These are phyloP conservation scores for Alternaria consortialis DNA, from an alignment of 2,329 filamentous ascomycete species.

Conservation along the genomic window DNA sequence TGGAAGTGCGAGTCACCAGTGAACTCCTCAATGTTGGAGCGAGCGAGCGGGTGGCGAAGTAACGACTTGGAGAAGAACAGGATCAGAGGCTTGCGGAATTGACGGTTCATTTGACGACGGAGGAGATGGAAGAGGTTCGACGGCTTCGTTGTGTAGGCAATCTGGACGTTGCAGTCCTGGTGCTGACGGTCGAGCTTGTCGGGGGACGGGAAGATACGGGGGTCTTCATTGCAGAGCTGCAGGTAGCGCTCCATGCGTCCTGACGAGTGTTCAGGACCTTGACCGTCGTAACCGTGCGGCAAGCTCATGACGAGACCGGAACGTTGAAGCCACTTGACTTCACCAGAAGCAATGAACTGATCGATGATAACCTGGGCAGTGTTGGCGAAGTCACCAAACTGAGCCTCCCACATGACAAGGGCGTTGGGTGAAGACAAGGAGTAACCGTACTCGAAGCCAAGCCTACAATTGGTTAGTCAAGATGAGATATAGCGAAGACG, in stretches of 20 bases:
- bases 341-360: conserved; percentile 97
- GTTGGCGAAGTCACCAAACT: conserved; percentile 99
- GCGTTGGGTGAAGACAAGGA: conserved; percentile 96
- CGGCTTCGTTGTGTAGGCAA: conserved; percentile 96
- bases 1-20: conserved; percentile 90
- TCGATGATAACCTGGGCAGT: conserved; percentile 99
- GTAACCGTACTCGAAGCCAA: conserved; percentile 99
- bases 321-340: conserved; percentile 98
- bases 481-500: not conserved
- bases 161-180: conserved; percentile 99
- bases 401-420: conserved; percentile 98
- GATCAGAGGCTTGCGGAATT: conserved; percentile 97
- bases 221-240: conserved; percentile 97
- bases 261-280: conserved; percentile 98
- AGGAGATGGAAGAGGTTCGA: conserved; percentile 96
- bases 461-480: conserved; percentile 58
- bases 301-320: conserved; percentile 96
- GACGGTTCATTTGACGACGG: conserved; percentile 96
- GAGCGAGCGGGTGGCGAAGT: conserved; percentile 90
- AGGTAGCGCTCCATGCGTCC: conserved; percentile 97
- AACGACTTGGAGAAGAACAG: conserved; percentile 99
- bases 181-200: conserved; percentile 96
- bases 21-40: conserved; percentile 91
- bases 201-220: conserved; percentile 84
- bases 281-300: conserved; percentile 96